These are phyloP conservation scores for Omphalotus olearius DNA, from an alignment of 1,284 basidiomycete species.

Conservation along the genomic window DNA sequence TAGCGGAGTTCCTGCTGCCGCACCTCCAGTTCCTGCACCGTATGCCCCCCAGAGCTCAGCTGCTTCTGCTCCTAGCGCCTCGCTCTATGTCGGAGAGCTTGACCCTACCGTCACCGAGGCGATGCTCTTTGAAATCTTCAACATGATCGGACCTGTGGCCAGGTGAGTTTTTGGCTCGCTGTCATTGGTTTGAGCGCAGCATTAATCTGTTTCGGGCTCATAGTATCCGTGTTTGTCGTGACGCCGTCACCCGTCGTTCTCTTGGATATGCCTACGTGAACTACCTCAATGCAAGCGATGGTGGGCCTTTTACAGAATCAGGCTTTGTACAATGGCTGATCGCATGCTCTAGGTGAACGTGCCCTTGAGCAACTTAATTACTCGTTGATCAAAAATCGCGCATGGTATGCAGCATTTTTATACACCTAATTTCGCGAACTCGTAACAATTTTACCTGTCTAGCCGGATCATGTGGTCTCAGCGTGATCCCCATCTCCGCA, in stretches of 20 bases:
- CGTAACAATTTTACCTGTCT: constrained; percentile 13
- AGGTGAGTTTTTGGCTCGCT: constrained; percentile 48
- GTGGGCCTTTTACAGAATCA: constrained; percentile 37
- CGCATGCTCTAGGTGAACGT: constrained; percentile 71
- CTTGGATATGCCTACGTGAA: constrained; percentile 99
- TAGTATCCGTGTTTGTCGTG: constrained; percentile 99
- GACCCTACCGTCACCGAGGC: constrained; percentile 98
- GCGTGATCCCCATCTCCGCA: constrained; percentile 98
- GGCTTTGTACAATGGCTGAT: constrained; percentile 12
- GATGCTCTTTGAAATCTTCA: constrained; percentile 99
- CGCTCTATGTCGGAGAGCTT: constrained; percentile 98
- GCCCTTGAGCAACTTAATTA: constrained; percentile 99
- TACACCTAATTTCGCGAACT: constrained; percentile 1
- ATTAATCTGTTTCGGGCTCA: constrained; percentile 12
- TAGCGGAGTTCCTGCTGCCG: constrained; percentile 49
- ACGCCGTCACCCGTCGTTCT: constrained; percentile 98
- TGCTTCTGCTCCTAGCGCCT: constrained; percentile 77
- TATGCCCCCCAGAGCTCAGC: constrained; percentile 41
- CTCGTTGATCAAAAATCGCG: constrained; percentile 96
- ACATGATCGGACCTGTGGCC: constrained; percentile 99
- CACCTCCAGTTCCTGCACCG: constrained; percentile 12
- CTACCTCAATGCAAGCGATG: constrained; percentile 95
- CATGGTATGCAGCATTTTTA: constrained; percentile 60
- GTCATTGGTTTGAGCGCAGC: not conserved
- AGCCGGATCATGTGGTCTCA: constrained; percentile 99